Evolutionary conservation across 495 filamentous ascomycete species (phyloP), one percentile per base, ranked within the genome.

Genomic region (Sphaerosporella brunnea): DNA sequence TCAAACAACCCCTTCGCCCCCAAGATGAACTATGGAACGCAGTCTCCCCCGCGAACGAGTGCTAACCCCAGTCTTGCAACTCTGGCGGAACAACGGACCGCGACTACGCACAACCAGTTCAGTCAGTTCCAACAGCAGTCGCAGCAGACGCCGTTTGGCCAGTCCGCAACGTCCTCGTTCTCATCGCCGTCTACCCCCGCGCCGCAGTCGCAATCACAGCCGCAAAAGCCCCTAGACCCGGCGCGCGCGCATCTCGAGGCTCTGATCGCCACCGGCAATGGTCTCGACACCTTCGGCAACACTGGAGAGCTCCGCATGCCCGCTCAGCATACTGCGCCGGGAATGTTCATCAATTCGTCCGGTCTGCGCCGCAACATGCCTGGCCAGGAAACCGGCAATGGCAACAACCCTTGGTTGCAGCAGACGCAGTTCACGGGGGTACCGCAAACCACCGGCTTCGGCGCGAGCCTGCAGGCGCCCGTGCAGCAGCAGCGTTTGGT

Each of bases 211-310:
- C 56, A 49, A 35, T 65, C 64, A 21, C 69, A 70, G 48, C 68
- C 69, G 47, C 70, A 67, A 54, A 67, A 73, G 23, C 64, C 66
- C 42, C 11, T 67, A 37, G 79, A 82, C 57, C 80, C 88, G 36
- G 82, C 93, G 54, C 78, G 86, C 55, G 74, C 79, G n/a, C 77
- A 72, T 56, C 77, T 99, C 47, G 95, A 96, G 54, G 75, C 81
- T n/a, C 79, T 99, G 10, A 74, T 99, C 36, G 73, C 82, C 5
- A 70, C 69, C 19, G 86, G 90, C 48, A 92, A 95, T 36, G 90
- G 90, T 19, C 79, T 85, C 66, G 90, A 99, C 61, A 96, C 92
- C 0, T 99, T 94, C 62, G 90, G 90, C 44, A 99, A 99, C 59
- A 81, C 80, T 32, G 90, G 90, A 46, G 79, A 96, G 45, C 70